Evolutionary conservation across 495 filamentous ascomycete species (phyloP).

Genomic region (Lepidopterella palustris): DNA sequence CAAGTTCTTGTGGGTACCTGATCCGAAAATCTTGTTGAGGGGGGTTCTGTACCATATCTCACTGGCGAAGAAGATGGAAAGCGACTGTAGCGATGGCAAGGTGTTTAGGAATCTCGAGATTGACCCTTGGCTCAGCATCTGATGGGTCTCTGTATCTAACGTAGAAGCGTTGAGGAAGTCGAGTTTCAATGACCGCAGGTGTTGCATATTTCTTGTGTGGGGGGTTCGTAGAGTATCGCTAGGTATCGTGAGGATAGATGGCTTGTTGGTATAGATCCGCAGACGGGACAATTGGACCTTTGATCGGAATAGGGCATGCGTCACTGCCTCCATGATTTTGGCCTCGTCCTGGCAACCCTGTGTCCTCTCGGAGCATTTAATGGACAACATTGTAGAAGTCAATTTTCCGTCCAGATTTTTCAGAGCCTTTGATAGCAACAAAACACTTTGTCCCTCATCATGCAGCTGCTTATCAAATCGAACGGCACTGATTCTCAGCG

Average conservation of each 20-base stretch:
- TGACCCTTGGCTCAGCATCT: constrained; percentile 1
- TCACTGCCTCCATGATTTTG: not conserved
- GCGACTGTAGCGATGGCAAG: constrained; percentile 3
- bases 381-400: constrained; percentile 2
- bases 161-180: constrained; percentile 10
- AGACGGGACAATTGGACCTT: constrained; percentile 4
- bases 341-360: constrained; percentile 3
- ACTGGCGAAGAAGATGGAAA: constrained; percentile 14
- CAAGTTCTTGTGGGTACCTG: not conserved
- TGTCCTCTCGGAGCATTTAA: constrained; percentile 5
- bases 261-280: constrained; percentile 12
- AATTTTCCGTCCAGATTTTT: constrained; percentile 5
- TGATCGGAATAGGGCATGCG: constrained; percentile 5
- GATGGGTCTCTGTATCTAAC: constrained; percentile 10
- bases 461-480: constrained; percentile 5
- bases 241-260: not conserved
- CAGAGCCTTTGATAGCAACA: constrained; percentile 8
- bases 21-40: constrained; percentile 3
- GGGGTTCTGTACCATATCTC: constrained; percentile 17
- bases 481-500: constrained; percentile 3
- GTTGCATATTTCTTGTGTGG: constrained; percentile 1
- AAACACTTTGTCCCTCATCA: not conserved
- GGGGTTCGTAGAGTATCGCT: not conserved
- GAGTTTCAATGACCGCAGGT: constrained; percentile 6
- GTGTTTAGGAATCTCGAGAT: constrained; percentile 2